These are phyloP conservation scores for Gaeumannomyces sp. DNA, from an alignment of 2,329 filamentous ascomycete species.

Conservation along the genomic window DNA sequence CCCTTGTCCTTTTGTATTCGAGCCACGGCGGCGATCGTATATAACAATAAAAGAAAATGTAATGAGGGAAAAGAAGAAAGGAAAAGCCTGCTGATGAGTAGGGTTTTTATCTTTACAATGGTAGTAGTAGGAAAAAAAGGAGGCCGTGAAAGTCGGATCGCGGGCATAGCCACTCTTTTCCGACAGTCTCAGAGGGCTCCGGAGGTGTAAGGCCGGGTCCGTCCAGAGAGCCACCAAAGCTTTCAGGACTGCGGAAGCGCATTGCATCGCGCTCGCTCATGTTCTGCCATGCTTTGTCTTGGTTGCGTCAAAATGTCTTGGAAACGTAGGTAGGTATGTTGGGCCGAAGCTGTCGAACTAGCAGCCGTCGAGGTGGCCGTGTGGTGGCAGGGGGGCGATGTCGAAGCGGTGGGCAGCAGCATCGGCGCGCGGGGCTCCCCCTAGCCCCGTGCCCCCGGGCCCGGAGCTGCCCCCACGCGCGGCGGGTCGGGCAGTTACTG, in stretches of 20 bases:
- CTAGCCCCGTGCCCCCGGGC: not conserved
- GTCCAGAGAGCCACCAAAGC: not conserved
- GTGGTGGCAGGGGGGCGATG: too few species aligned
- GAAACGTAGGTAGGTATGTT: not conserved
- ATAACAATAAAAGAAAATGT: not conserved
- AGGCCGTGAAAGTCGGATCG: too few species aligned
- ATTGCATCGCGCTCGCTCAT: not conserved
- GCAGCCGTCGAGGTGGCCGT: not conserved
- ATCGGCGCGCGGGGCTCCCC: too few species aligned
- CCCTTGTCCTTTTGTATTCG: not conserved
- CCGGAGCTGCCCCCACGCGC: not conserved
- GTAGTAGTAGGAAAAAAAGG: not conserved
- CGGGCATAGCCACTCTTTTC: too few species aligned
- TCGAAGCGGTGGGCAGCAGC: not conserved
- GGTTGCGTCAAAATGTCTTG: not conserved
- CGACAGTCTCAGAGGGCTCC: too few species aligned
- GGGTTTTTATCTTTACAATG: not conserved
- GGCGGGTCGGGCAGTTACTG: constrained; percentile 1
- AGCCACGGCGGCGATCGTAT: not conserved
- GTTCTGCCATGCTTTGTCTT: not conserved
- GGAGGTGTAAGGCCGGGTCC: not conserved
- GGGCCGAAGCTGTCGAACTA: not conserved
- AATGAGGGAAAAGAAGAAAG: not conserved
- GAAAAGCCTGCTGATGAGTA: not conserved
- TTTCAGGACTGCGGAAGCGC: not conserved